A percentile compares a stretch with the other conserved stretches of the same genome.
These are phyloP conservation scores for Cephalotrichum gorgonifer DNA, from an alignment of 2,329 filamentous ascomycete genomes.

Conservation along the genomic window DNA sequence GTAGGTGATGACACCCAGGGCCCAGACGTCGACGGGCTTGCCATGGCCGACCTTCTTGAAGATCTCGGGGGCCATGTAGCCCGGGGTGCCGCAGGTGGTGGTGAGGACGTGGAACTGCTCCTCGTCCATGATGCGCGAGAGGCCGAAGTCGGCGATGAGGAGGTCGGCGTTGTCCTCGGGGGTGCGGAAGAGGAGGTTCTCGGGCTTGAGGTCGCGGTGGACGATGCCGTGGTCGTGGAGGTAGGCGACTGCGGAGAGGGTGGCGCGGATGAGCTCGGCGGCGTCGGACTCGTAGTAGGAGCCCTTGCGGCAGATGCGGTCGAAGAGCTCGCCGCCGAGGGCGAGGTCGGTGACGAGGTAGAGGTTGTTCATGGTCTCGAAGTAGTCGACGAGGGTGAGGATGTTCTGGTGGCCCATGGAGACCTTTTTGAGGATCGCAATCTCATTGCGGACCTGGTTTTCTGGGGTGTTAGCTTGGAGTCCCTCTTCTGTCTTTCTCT, in stretches of 20 bases:
- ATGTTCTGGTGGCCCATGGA: conserved; percentile 99
- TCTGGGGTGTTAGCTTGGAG: background rate
- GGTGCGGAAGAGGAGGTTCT: conserved; percentile 92
- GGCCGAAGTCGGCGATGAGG: conserved; percentile 91
- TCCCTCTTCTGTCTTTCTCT: too few relatives aligned
- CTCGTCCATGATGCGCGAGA: conserved; percentile 97
- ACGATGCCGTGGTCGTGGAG: conserved; percentile 98
- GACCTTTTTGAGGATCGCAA: conserved; percentile 93
- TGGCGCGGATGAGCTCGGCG: conserved; percentile 87
- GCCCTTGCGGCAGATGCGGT: conserved; percentile 96
- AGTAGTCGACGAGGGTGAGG: conserved; percentile 94
- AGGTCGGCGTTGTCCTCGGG: conserved; percentile 97
- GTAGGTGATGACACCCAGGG: conserved; percentile 96
- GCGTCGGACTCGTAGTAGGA: conserved; percentile 98
- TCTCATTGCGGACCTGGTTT: conserved; percentile 83
- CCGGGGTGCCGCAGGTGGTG: conserved; percentile 93
- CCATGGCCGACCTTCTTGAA: conserved; percentile 98
- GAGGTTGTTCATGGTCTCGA: conserved; percentile 99
- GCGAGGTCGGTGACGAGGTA: conserved; percentile 97
- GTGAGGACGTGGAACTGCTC: conserved; percentile 96
- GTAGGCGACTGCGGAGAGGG: conserved; percentile 94
- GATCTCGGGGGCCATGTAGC: conserved; percentile 98
- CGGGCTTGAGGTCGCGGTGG: conserved; percentile 93
- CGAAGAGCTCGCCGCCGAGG: conserved; percentile 91
- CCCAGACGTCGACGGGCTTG: conserved; percentile 97